Conservation (phyloP, 495 filamentous ascomycete genomes). For the Hypoxylon trugodes region DNA sequence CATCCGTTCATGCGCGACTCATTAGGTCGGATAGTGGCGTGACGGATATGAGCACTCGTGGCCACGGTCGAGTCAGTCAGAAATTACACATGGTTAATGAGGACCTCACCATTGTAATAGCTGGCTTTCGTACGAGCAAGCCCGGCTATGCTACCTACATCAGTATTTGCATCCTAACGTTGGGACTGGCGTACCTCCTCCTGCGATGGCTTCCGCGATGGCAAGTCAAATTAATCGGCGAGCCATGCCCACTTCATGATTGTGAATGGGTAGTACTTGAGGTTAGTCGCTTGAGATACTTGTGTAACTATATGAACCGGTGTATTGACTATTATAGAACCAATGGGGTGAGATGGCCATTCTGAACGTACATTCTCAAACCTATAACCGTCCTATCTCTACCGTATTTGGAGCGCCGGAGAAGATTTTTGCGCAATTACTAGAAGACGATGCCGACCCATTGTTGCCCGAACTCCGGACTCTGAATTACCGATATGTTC, state of each 20-base stretch:
- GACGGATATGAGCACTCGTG: slow-evolving; percentile 68
- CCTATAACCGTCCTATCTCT: slow-evolving; percentile 82
- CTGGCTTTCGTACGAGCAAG: slow-evolving; percentile 82
- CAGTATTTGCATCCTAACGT: slow-evolving; percentile 70
- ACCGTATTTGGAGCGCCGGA: slow-evolving; percentile 80
- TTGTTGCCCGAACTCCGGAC: slow-evolving; percentile 73
- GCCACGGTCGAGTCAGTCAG: slow-evolving; percentile 72
- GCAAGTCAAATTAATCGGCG: slow-evolving; percentile 80
- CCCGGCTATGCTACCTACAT: slow-evolving; percentile 74
- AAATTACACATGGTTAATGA: slow-evolving; percentile 93
- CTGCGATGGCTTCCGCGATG: slow-evolving; percentile 90
- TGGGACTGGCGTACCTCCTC: slow-evolving; percentile 82
- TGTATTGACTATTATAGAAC: slow-evolving; percentile 61
- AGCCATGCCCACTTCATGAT: slow-evolving; percentile 68
- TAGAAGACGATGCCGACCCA: slow-evolving; percentile 88
- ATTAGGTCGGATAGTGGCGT: slow-evolving; percentile 67
- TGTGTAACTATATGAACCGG: not conserved
- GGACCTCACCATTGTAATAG: slow-evolving; percentile 90
- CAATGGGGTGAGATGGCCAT: slow-evolving; percentile 93
- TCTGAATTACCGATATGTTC: slow-evolving; percentile 91
- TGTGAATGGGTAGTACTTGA: slow-evolving; percentile 93
- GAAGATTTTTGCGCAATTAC: slow-evolving; percentile 61
- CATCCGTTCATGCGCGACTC: slow-evolving; percentile 75
- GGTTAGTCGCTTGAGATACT: slow-evolving; percentile 50
- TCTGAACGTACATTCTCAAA: slow-evolving; percentile 68